Evolutionary conservation across 768 basidiomycete genomes (phyloP), one percentile per base, ranked within the genome.

Genomic region (Pisolithus sp.): DNA sequence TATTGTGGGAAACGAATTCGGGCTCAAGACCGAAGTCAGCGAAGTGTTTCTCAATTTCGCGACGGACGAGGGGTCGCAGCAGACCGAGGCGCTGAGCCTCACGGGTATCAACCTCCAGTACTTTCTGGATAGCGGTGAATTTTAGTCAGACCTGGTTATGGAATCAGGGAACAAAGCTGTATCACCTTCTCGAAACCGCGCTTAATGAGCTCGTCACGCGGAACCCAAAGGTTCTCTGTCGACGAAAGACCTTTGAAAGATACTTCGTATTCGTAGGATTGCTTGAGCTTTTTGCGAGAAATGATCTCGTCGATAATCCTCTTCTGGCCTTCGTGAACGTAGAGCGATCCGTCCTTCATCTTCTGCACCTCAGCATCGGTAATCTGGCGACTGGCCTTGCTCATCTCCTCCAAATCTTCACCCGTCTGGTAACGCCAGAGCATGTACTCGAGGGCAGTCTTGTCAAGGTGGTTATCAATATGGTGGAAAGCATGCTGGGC

Each of bases 401-500:
- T 74, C 83, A 97, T 81, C 77, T 96, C 94, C 75, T 97, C 94
- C 68, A 96, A 73, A 78, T 97, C 94, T 72, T 97, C 94, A 71
- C 94, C 94, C 53, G 94, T 97, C 81, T 97, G 94, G 84, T 96
- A 97, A 75, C 94, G 93, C 94, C 94, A 97, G 59, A 97, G 76
- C 91, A 97, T 93, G 81, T 97, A 97, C 76, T 97, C 94, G 62
- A 97, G 85, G 46, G 94, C 91, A 13, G 94, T 97, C 81, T 93
- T 95, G 81, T 97, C 94, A 67, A 97, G 89, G 68, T 97, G 94
- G 71, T 92, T 76, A 70, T 97, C 94, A 66, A 97, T 97, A 72
- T 97, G 94, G 79, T 97, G 94, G 93, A 97, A 97, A 55, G 94
- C 94, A 73, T 97, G 94, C 73, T 97, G 94, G 39, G 94, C 94